These are phyloP conservation scores for Phytopythium vexans DNA, from an alignment of 352 stramenopile genomes.

Conservation along the genomic window DNA sequence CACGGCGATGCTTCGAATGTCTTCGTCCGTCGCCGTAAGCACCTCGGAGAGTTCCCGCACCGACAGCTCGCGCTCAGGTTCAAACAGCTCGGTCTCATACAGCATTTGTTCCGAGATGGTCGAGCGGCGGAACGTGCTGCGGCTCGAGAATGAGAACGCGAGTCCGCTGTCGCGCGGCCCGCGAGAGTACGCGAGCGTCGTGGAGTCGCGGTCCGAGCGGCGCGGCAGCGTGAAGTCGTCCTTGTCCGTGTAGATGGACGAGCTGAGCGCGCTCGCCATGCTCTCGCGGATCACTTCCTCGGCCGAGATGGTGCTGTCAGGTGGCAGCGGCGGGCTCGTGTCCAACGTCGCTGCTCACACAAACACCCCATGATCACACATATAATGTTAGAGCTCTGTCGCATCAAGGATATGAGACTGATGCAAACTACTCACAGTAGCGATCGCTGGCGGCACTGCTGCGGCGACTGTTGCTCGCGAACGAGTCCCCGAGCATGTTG, in stretches of 20 bases:
- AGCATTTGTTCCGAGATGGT: constrained; percentile 86
- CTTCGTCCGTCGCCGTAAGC: constrained; percentile 53
- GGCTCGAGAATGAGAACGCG: constrained; percentile 70
- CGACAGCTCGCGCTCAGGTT: constrained; percentile 75
- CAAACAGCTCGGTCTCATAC: constrained; percentile 80
- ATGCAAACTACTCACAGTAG: constrained; percentile 36
- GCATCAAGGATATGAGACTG: not conserved
- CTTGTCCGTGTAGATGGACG: constrained; percentile 66
- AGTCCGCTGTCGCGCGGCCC: constrained; percentile 30
- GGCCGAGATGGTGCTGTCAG: constrained; percentile 79
- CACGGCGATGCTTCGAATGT: constrained; percentile 70
- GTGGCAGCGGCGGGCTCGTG: constrained; percentile 62
- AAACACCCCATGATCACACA: constrained; percentile 4
- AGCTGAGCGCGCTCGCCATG: constrained; percentile 74
- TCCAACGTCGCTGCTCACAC: constrained; percentile 40
- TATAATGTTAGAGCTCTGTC: not conserved
- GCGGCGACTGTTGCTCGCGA: constrained; percentile 10
- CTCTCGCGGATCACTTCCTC: constrained; percentile 87
- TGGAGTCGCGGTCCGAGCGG: constrained; percentile 30
- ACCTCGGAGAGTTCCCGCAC: constrained; percentile 72
- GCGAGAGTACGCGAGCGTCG: constrained; percentile 20
- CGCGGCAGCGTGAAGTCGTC: constrained; percentile 54
- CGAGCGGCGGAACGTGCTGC: constrained; percentile 73
- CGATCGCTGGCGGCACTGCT: constrained; percentile 28
- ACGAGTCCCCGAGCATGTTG: constrained; percentile 47